phyloP scores from a whole-genome alignment of 1,284 basidiomycete genomes.

The Boletus austroedulis region DNA sequence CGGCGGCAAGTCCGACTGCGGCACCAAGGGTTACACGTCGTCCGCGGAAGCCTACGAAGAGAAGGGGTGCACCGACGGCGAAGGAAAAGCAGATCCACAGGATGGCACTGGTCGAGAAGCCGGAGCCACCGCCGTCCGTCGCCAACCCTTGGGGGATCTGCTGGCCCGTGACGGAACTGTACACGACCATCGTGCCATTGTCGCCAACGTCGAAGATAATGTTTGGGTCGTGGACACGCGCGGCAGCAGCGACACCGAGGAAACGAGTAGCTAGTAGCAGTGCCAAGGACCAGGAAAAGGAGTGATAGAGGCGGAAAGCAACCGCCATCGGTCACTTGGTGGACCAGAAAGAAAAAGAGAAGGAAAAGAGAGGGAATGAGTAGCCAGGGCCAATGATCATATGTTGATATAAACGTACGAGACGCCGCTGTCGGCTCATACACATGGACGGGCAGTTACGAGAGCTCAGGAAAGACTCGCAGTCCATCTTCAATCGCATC shows the following conservation, averaged over 20 bases:
- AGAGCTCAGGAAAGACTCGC: slow-evolving; percentile 57
- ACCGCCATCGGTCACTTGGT: slow-evolving; percentile 30
- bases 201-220: slow-evolving; percentile 37
- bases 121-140: slow-evolving; percentile 55
- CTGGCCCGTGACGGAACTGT: slow-evolving; percentile 43
- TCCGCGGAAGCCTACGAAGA: slow-evolving; percentile 53
- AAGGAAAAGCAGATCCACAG: slow-evolving; percentile 58
- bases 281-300: slow-evolving; percentile 13
- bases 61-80: slow-evolving; percentile 50
- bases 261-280: slow-evolving; percentile 14
- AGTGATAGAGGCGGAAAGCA: slow-evolving; percentile 18
- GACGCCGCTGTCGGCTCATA: no score
- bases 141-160: slow-evolving; percentile 52
- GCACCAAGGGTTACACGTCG: slow-evolving; percentile 54
- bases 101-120: slow-evolving; percentile 47
- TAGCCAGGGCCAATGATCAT: no score
- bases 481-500: slow-evolving; percentile 81
- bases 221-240: slow-evolving; percentile 25
- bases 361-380: slow-evolving; percentile 1
- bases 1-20: slow-evolving; percentile 48
- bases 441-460: no score
- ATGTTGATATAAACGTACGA: no score
- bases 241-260: slow-evolving; percentile 11
- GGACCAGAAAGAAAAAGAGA: slow-evolving; percentile 7
- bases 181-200: slow-evolving; percentile 44